Conservation (phyloP, 306 rosid species). For the Luffa aegyptiaca region DNA sequence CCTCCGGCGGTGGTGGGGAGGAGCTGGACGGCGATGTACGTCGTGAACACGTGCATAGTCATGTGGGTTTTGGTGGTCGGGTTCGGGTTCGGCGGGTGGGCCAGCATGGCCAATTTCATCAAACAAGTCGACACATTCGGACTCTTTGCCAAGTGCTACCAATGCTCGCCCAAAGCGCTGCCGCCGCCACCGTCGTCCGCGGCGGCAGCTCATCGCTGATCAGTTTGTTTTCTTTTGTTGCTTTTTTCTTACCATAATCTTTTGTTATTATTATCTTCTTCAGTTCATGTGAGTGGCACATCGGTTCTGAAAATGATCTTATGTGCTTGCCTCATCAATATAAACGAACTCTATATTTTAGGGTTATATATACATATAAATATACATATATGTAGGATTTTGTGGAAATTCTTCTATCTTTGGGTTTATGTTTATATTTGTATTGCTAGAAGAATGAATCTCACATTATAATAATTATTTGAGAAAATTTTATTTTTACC, state of each 20-base stretch:
- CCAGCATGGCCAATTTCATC: conserved; percentile 52
- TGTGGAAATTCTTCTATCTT: neutral
- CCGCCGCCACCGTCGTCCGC: neutral
- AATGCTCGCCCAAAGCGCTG: conserved; percentile 19
- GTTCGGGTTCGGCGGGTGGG: conserved; percentile 70
- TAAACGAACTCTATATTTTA: neutral
- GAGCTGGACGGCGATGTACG: conserved; percentile 40
- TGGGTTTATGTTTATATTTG: neutral
- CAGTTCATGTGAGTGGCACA: neutral
- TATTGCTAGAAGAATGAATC: neutral
- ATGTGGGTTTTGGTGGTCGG: conserved; percentile 46
- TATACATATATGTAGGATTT: neutral
- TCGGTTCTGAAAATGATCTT: neutral
- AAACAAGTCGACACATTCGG: conserved; percentile 48
- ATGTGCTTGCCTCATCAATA: neutral
- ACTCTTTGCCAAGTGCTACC: conserved; percentile 54
- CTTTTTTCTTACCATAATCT: neutral
- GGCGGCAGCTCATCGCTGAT: conserved; percentile 20
- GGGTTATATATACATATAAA: neutral
- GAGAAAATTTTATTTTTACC: too few relatives aligned
- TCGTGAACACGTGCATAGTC: conserved; percentile 39
- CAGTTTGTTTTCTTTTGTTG: neutral
- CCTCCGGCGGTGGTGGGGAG: conserved; percentile 28
- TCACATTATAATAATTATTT: neutral
- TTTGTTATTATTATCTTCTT: neutral